These are phyloP conservation scores for Tardiomyces depauwii DNA, from an alignment of 1,139 yeast genomes.

Conservation along the genomic window DNA sequence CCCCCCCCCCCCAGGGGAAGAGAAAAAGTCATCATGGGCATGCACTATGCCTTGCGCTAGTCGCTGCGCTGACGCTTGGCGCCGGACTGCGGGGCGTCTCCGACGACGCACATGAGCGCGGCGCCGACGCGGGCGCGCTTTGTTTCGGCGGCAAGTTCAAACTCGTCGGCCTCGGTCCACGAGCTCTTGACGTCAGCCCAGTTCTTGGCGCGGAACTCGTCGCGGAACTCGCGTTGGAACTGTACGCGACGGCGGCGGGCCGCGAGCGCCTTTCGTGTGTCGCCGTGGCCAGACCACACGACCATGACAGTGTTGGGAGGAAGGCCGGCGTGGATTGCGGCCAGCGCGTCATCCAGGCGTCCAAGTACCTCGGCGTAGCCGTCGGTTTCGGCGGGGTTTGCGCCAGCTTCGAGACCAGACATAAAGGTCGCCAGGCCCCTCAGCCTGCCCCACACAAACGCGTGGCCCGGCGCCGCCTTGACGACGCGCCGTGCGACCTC, in stretches of 20 bases:
- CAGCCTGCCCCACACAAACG: conserved; percentile 43
- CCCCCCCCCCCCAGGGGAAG: too few relatives aligned
- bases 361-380: not conserved
- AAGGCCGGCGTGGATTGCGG: conserved; percentile 37
- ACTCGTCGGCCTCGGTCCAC: conserved; percentile 44
- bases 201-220: conserved; percentile 32
- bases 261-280: not conserved
- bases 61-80: not conserved
- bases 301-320: conserved; percentile 54
- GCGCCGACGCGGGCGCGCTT: conserved; percentile 5
- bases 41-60: not conserved
- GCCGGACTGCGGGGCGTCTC: not conserved
- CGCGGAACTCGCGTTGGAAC: conserved; percentile 24
- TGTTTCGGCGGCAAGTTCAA: conserved; percentile 18
- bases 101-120: conserved; percentile 1
- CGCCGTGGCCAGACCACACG: conserved; percentile 51
- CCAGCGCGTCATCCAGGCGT: conserved; percentile 18
- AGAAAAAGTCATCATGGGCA: too few relatives aligned
- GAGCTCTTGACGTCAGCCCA: conserved; percentile 35
- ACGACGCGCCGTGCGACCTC: conserved; percentile 36
- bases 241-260: not conserved
- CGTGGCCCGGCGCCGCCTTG: conserved; percentile 23
- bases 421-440: conserved; percentile 42
- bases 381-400: conserved; percentile 2
- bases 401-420: not conserved